Conservation (phyloP, 2,329 filamentous ascomycete species). For the Ustulina deusta region DNA sequence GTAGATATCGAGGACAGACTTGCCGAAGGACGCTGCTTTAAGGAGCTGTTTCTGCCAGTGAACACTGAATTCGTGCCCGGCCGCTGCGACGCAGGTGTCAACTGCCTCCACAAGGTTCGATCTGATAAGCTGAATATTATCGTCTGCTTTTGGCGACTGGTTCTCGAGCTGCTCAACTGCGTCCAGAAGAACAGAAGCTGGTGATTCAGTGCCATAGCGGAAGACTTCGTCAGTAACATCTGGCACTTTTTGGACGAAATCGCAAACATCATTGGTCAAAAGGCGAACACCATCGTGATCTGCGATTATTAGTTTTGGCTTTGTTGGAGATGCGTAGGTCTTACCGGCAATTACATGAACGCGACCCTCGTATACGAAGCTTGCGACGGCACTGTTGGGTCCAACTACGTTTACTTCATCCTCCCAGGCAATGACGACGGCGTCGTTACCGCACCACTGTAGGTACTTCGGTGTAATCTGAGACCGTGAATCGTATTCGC, state of each 20-base stretch:
- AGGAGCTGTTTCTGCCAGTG: slow-evolving; percentile 96
- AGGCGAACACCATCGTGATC: slow-evolving; percentile 88
- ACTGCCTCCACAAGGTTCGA: slow-evolving; percentile 91
- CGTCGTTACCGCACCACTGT: slow-evolving; percentile 97
- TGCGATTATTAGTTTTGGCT: slow-evolving; percentile 48
- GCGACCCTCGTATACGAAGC: slow-evolving; percentile 89
- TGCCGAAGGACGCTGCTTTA: slow-evolving; percentile 97
- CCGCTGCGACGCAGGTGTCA: slow-evolving; percentile 91
- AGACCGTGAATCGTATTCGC: slow-evolving; percentile 90
- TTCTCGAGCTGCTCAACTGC: slow-evolving; percentile 91
- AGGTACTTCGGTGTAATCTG: slow-evolving; percentile 87
- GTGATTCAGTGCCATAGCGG: slow-evolving; percentile 85
- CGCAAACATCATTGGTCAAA: slow-evolving; percentile 93
- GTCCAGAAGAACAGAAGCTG: slow-evolving; percentile 92
- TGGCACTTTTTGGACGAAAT: slow-evolving; percentile 95
- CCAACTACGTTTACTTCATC: slow-evolving; percentile 96
- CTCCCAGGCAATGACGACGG: slow-evolving; percentile 94
- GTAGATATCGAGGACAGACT: slow-evolving; percentile 96
- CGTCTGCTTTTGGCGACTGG: slow-evolving; percentile 96
- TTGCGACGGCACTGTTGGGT: slow-evolving; percentile 78
- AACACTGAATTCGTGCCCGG: slow-evolving; percentile 88
- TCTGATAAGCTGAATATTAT: slow-evolving; percentile 95
- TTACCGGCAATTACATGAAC: slow-evolving; percentile 89
- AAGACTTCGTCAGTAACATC: slow-evolving; percentile 90
- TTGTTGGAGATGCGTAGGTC: slow-evolving; percentile 28